A percentile compares a stretch with the other conserved stretches of the same genome.
Evolutionary conservation across 31 red algal genomes (phyloP).

Genomic region (Odonthalia washingtoniensis): DNA sequence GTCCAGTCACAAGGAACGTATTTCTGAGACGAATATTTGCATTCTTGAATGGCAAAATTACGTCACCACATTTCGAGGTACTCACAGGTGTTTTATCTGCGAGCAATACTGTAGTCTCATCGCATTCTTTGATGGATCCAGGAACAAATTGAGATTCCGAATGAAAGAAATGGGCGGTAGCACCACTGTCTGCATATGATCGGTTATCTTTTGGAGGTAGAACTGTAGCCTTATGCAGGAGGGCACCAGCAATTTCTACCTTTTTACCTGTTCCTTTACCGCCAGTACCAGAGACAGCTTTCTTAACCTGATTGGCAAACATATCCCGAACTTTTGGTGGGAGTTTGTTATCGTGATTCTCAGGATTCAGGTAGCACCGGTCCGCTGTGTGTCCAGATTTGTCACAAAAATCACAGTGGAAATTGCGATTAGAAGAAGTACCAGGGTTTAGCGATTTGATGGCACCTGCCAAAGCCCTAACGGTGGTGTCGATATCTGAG

Average conservation of each 20-base stretch:
- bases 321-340: background rate
- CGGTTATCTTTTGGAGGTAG: background rate
- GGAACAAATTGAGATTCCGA: background rate
- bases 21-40: constrained; percentile 33
- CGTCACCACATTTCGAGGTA: background rate
- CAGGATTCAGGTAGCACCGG: constrained; percentile 2
- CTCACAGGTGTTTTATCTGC: constrained; percentile 21
- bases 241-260: background rate
- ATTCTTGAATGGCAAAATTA: constrained; percentile 14
- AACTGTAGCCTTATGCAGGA: background rate
- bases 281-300: background rate
- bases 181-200: background rate
- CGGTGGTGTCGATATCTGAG: background rate
- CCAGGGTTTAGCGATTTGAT: background rate
- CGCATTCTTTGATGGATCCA: background rate
- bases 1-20: constrained; percentile 4
- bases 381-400: constrained; percentile 7
- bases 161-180: background rate
- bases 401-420: background rate
- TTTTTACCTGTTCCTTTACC: background rate
- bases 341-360: constrained; percentile 4
- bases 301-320: background rate
- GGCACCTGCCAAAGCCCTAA: background rate
- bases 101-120: background rate
- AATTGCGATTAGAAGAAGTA: background rate